A percentile compares a stretch with the other conserved stretches of the same genome.
phyloP scores from a whole-genome alignment of 2,329 filamentous ascomycete species.

The Colletotrichum sp. region DNA sequence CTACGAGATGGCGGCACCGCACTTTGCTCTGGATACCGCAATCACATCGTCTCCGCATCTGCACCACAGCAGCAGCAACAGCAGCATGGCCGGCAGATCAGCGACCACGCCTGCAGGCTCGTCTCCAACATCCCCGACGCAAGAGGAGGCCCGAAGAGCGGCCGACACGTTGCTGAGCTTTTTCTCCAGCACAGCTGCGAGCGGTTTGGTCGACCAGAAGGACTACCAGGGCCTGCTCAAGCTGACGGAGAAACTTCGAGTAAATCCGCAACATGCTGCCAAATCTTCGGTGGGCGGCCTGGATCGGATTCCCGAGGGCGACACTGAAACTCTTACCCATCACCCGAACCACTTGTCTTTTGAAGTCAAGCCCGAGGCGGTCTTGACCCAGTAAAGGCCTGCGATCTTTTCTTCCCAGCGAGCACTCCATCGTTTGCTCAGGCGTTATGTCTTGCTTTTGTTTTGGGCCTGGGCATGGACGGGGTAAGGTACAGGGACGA shows the following conservation, averaged over 20 bases:
- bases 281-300: conserved; percentile 49
- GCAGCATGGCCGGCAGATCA: conserved; percentile 43
- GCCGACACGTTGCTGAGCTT: conserved; percentile 83
- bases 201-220: conserved; percentile 73
- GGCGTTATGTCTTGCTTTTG: conserved; percentile 8
- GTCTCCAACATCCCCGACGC: conserved; percentile 72
- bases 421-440: background rate
- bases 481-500: background rate
- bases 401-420: background rate
- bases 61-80: conserved; percentile 57
- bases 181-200: conserved; percentile 72
- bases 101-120: conserved; percentile 53
- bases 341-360: conserved; percentile 17
- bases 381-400: conserved; percentile 33
- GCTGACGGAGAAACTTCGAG: conserved; percentile 83
- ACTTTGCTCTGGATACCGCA: conserved; percentile 48
- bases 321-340: conserved; percentile 49
- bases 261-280: conserved; percentile 58
- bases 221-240: conserved; percentile 82
- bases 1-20: conserved; percentile 47
- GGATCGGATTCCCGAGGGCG: conserved; percentile 63
- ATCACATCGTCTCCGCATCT: conserved; percentile 46
- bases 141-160: conserved; percentile 85
- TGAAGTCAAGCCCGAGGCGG: conserved; percentile 37
- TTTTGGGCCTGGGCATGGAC: background rate